phyloP scores from a whole-genome alignment of 495 filamentous ascomycete species.

The Podospora pseudoanserina region DNA sequence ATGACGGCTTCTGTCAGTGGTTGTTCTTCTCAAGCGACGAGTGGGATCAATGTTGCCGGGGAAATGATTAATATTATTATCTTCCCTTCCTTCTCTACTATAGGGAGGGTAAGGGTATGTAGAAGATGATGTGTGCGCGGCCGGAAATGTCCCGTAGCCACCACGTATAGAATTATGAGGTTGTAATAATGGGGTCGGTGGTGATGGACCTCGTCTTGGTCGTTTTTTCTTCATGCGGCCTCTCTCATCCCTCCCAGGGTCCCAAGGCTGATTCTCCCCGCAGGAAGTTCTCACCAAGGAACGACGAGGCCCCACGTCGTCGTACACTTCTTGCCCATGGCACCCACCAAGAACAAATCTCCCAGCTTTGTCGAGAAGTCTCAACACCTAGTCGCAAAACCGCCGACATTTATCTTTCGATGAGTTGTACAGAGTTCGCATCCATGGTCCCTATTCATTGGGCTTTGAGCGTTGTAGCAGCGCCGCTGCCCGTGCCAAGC shows the following conservation, averaged over 20 bases:
- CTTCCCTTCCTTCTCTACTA: neutral
- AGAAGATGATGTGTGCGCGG: neutral
- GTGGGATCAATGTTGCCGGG: neutral
- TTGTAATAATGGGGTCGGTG: neutral
- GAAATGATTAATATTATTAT: neutral
- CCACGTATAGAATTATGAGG: neutral
- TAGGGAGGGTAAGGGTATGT: neutral
- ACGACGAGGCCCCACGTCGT: neutral
- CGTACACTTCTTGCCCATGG: neutral
- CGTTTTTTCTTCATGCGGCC: neutral
- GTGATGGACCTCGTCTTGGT: neutral
- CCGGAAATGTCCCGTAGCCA: neutral
- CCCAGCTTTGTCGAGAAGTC: neutral
- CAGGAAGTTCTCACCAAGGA: neutral
- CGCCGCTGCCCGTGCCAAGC: constrained; percentile 25
- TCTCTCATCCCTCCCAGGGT: neutral
- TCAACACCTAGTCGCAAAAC: constrained; percentile 1
- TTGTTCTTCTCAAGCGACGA: neutral
- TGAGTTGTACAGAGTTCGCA: neutral
- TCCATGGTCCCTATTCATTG: constrained; percentile 17
- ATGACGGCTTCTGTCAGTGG: neutral
- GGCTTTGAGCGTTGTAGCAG: constrained; percentile 23
- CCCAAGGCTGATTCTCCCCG: neutral
- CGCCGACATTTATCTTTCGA: neutral
- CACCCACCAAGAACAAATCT: neutral